These are phyloP conservation scores for Talaromyces sp. DNA, from an alignment of 2,329 filamentous ascomycete species.

Conservation along the genomic window DNA sequence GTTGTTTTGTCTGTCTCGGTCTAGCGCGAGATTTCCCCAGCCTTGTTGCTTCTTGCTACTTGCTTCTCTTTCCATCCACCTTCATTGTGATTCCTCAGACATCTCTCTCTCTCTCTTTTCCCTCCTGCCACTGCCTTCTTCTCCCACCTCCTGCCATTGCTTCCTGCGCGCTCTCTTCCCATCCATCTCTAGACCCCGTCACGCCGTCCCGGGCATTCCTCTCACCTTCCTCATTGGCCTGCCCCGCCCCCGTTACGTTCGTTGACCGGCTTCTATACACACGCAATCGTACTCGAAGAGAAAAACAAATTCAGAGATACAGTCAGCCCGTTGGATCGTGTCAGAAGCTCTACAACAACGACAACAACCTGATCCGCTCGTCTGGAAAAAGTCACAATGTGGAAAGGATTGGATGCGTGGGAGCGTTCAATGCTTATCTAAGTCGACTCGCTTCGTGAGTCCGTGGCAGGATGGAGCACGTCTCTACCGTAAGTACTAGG, in stretches of 20 bases:
- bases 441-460: conserved; percentile 15
- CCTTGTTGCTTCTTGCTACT: conserved; percentile 9
- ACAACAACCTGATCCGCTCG: conserved; percentile 1
- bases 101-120: background rate
- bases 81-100: background rate
- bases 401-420: conserved; percentile 19
- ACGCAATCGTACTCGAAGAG: background rate
- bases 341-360: background rate
- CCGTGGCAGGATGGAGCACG: conserved; percentile 28
- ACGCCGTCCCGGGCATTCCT: background rate
- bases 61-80: background rate
- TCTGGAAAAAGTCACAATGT: conserved; percentile 14
- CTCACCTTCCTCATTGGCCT: background rate
- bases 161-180: background rate
- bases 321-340: background rate
- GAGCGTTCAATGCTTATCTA: conserved; percentile 20
- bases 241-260: conserved; percentile 11
- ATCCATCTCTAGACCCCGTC: background rate
- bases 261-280: background rate
- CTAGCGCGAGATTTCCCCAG: conserved; percentile 19
- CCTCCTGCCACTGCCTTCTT: background rate
- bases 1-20: conserved; percentile 3
- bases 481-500: conserved; percentile 34
- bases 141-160: background rate
- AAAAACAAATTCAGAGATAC: background rate